Evolutionary conservation across 441 rosid genomes (phyloP).

Genomic region (Gossypium aridum): DNA sequence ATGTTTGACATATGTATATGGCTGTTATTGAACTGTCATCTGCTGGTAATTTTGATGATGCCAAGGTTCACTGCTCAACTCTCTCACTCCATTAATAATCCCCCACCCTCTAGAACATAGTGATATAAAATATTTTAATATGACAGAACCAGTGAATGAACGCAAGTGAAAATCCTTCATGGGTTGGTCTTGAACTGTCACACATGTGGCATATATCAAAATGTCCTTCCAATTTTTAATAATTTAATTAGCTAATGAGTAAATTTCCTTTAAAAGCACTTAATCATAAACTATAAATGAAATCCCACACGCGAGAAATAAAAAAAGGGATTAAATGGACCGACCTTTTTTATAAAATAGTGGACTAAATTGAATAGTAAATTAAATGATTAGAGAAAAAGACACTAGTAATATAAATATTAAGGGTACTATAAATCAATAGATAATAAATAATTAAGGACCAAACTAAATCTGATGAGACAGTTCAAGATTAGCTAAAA

Average conservation of each 20-base stretch:
- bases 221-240: neutral
- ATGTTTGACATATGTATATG: neutral
- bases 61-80: slow-evolving; percentile 26
- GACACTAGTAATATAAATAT: neutral
- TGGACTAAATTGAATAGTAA: neutral
- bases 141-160: neutral
- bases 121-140: neutral
- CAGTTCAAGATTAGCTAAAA: slow-evolving; percentile 14
- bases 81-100: neutral
- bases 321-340: slow-evolving; percentile 27
- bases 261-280: neutral
- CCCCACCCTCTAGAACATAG: slow-evolving; percentile 16
- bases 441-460: neutral
- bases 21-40: slow-evolving; percentile 29
- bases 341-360: slow-evolving; percentile 24
- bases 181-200: slow-evolving; percentile 35
- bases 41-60: neutral
- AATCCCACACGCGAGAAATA: slow-evolving; percentile 34
- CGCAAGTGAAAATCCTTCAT: neutral
- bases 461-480: neutral
- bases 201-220: slow-evolving; percentile 11
- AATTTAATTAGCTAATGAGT: neutral
- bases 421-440: slow-evolving; percentile 19
- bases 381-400: slow-evolving; percentile 1
- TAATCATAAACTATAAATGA: neutral